Evolutionary conservation across 345 rosid species (phyloP).

Genomic region (Excoecaria agallocha): DNA sequence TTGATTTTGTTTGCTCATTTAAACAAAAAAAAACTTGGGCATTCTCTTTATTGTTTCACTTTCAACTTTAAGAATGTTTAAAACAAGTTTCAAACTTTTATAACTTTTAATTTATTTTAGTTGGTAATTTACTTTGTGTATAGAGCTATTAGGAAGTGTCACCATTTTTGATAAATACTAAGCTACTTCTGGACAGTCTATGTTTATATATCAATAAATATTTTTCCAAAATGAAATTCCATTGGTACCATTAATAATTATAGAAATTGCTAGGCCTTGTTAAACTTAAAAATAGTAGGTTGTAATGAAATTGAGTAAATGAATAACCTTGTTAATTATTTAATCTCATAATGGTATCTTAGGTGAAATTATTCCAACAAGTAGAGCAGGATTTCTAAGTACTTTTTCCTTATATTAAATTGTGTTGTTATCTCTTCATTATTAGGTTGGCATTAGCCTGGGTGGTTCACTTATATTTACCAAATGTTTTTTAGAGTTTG

Average conservation of each 20-base stretch:
- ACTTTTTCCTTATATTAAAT: conserved; percentile 22
- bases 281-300: no score
- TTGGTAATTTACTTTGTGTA: no score
- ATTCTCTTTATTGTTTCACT: neutral
- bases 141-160: neutral
- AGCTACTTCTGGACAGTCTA: no score
- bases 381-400: conserved; percentile 25
- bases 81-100: no score
- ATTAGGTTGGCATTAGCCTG: conserved; percentile 22
- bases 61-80: no score
- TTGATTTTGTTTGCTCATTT: neutral
- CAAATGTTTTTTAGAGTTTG: conserved; percentile 27
- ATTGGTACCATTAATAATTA: no score
- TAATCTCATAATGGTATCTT: conserved; percentile 18
- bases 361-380: conserved; percentile 10
- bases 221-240: no score
- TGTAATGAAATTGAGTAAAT: neutral
- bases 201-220: no score
- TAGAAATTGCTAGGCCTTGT: neutral
- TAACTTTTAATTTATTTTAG: no score
- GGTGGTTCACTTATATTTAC: conserved; percentile 25
- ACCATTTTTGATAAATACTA: no score
- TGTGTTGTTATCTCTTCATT: conserved; percentile 16
- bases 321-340: neutral
- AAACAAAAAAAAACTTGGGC: neutral